Conservation (phyloP, 306 rosid genomes). For the Inga oerstediana region DNA sequence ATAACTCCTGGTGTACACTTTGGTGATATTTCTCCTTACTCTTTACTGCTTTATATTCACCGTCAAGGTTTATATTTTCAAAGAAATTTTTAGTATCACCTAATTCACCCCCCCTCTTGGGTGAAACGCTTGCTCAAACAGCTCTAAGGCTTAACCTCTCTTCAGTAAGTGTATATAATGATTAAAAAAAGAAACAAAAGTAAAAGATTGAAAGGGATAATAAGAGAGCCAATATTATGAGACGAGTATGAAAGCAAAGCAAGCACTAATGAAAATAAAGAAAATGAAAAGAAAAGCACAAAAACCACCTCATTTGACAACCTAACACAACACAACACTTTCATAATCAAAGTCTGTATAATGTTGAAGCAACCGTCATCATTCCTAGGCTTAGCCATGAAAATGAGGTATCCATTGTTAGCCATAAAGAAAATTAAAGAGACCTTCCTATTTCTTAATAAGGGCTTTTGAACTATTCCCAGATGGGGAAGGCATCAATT, state of each 20-base stretch:
- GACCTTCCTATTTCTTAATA: neutral
- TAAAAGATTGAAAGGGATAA: neutral
- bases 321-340: neutral
- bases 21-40: no score
- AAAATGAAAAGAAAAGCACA: neutral
- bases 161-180: neutral
- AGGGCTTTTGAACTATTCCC: conserved; percentile 15
- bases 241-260: neutral
- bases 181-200: neutral
- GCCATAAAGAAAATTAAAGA: neutral
- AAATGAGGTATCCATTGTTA: neutral
- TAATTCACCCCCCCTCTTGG: no score
- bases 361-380: conserved; percentile 7
- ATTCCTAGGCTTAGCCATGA: neutral
- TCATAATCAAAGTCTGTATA: neutral
- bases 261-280: conserved; percentile 36
- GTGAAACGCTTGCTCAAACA: no score
- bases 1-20: no score
- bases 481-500: neutral
- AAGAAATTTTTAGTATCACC: no score
- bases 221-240: neutral
- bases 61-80: no score
- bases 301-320: conserved; percentile 42
- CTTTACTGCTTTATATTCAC: no score
- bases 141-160: no score